A percentile compares a stretch with the other conserved stretches of the same genome.
Evolutionary conservation across 1,284 basidiomycete genomes (phyloP).

Genomic region (Cutaneotrichosporon spelunceum): DNA sequence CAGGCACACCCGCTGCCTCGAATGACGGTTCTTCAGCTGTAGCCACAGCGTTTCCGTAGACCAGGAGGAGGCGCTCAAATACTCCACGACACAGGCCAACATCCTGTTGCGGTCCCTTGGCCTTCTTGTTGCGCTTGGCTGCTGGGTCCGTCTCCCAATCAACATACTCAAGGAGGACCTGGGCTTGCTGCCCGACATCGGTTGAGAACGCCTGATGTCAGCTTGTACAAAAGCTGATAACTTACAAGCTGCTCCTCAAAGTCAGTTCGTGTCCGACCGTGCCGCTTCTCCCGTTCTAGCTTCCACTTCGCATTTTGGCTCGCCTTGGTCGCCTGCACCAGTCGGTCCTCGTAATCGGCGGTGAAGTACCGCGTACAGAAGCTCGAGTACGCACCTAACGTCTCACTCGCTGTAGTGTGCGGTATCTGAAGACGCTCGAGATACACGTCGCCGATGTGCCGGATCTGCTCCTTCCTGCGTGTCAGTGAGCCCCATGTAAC

Average conservation of each 20-base stretch:
- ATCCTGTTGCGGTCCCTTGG: conserved; percentile 51
- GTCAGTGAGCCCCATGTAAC: conserved; percentile 1
- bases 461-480: conserved; percentile 34
- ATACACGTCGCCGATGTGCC: conserved; percentile 43
- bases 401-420: conserved; percentile 61
- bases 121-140: conserved; percentile 57
- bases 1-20: conserved; percentile 60
- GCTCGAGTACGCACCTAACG: conserved; percentile 76
- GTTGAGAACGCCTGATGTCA: conserved; percentile 22
- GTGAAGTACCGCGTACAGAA: conserved; percentile 75
- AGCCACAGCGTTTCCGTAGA: conserved; percentile 56
- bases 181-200: conserved; percentile 26
- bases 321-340: conserved; percentile 71
- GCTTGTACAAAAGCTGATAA: neutral
- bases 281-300: conserved; percentile 34
- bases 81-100: conserved; percentile 60
- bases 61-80: conserved; percentile 73
- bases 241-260: conserved; percentile 45
- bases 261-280: conserved; percentile 40
- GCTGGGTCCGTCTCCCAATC: conserved; percentile 47
- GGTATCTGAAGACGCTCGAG: conserved; percentile 46
- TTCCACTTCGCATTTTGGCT: conserved; percentile 57
- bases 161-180: conserved; percentile 36
- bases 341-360: conserved; percentile 67
- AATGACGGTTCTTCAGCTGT: conserved; percentile 47